phyloP scores from a whole-genome alignment of 495 filamentous ascomycete genomes.

The Penicillium subrubescens region DNA sequence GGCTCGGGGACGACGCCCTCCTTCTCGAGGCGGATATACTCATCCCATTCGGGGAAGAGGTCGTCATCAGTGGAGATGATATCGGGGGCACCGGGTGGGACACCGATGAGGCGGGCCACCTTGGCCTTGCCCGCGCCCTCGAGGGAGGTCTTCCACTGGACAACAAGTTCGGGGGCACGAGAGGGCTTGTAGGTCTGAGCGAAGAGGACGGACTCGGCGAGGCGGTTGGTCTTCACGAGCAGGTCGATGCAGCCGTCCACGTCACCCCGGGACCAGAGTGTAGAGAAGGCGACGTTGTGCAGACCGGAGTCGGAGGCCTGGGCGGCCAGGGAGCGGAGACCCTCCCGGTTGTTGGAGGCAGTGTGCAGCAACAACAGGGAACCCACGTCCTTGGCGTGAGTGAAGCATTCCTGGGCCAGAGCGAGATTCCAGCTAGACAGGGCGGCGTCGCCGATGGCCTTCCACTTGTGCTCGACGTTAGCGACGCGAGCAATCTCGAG shows the following conservation, averaged over 20 bases:
- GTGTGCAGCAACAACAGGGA: conserved; percentile 86
- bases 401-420: conserved; percentile 91
- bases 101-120: conserved; percentile 76
- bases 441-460: conserved; percentile 90
- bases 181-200: conserved; percentile 93
- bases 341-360: conserved; percentile 73
- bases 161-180: conserved; percentile 65
- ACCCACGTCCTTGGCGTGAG: conserved; percentile 83
- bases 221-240: conserved; percentile 72
- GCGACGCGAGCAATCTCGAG: conserved; percentile 80
- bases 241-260: conserved; percentile 79
- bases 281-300: conserved; percentile 90
- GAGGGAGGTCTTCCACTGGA: conserved; percentile 76
- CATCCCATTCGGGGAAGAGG: conserved; percentile 94
- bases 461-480: conserved; percentile 96
- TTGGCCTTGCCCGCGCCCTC: conserved; percentile 81
- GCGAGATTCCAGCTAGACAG: conserved; percentile 81
- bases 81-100: conserved; percentile 63
- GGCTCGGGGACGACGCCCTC: conserved; percentile 55
- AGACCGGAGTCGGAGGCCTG: conserved; percentile 75
- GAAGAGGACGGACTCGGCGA: conserved; percentile 86
- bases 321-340: conserved; percentile 67
- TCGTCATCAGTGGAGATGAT: conserved; percentile 75
- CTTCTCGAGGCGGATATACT: conserved; percentile 79
- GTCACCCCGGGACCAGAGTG: conserved; percentile 85